phyloP scores from a whole-genome alignment of 2,329 filamentous ascomycete species.

The Diaporthe velutina region DNA sequence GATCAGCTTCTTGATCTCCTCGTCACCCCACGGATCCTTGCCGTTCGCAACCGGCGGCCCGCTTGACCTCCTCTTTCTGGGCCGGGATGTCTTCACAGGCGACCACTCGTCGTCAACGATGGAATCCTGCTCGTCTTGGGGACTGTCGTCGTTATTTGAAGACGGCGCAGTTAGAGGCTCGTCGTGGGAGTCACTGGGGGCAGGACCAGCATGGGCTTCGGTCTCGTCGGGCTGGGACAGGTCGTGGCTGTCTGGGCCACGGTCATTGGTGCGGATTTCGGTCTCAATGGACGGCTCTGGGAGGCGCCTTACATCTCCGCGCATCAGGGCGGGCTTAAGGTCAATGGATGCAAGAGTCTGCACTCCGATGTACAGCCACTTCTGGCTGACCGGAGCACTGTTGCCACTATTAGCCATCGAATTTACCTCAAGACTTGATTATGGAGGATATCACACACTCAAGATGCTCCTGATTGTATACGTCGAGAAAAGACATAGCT shows the following conservation, averaged over 20 bases:
- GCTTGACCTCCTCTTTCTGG: background rate
- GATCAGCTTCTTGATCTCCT: constrained; percentile 26
- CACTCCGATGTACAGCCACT: constrained; percentile 29
- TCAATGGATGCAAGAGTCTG: constrained; percentile 2
- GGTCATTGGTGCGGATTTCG: background rate
- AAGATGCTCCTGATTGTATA: background rate
- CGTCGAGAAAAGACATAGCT: constrained; percentile 7
- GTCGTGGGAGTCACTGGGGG: background rate
- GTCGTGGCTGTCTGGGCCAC: background rate
- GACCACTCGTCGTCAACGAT: background rate
- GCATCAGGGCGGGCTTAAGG: constrained; percentile 21
- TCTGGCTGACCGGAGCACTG: background rate
- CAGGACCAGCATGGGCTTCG: background rate
- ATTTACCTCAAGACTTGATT: background rate
- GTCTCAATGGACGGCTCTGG: background rate
- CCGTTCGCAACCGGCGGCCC: background rate
- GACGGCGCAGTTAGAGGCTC: background rate
- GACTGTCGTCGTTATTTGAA: background rate
- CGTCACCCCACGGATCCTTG: constrained; percentile 29
- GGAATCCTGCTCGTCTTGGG: background rate
- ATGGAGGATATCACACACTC: background rate
- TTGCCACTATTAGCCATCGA: background rate
- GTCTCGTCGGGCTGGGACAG: background rate
- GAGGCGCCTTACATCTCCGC: background rate
- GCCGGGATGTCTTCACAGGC: background rate